Base-by-base conservation (phyloP, 306 rosid species). In the Fragaria iinumae region DNA sequence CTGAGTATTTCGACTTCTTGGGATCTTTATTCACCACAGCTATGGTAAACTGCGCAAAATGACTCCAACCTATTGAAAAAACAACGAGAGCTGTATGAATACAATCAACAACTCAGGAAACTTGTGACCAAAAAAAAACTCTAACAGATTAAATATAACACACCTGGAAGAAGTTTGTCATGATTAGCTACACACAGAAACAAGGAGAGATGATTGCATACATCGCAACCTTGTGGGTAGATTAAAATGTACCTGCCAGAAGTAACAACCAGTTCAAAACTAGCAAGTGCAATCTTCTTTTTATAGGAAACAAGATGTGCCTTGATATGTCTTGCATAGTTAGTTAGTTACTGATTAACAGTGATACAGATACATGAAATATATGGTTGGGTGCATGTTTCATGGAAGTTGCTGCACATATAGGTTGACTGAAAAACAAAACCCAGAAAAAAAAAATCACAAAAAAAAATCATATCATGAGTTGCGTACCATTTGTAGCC, bases 91-190 rank as follows among this genome's bases (percentile, higher is more conserved):
- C 20, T 44, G 11, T 4, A 53, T 27, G 21, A 76, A 73, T 68
- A 81, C 76, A 77, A 60, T 80, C 71, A 71, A 68, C 43, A 64
- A 41, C 38, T 47, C 70, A 81, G 70, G 76, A 80, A 13, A 79
- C 20, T 38, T 12, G 80, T 72, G 57, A 74, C 57, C 27, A 44
- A 23, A 76, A 73, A 39, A 39, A 23, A 76, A 72, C 48, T 34
- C 59, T 32, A 72, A 57, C 53, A 47, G 43, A 48, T n/a, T 68
- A 21, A 14, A 68, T 21, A 71, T 70, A 77, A 45, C 74, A 70
- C 73, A 93, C 99, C 98, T 86, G 99, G 98, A 81, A 96, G 99
- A 89, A 93, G 99, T 78, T 91, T 91, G 86, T 96, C 99, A 77
- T 96, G 99, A 93, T 96, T 88, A 73, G 98, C 97, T 4, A 96